These are phyloP conservation scores for Coniferiporia weirii DNA, from an alignment of 1,284 basidiomycete genomes.

Conservation along the genomic window DNA sequence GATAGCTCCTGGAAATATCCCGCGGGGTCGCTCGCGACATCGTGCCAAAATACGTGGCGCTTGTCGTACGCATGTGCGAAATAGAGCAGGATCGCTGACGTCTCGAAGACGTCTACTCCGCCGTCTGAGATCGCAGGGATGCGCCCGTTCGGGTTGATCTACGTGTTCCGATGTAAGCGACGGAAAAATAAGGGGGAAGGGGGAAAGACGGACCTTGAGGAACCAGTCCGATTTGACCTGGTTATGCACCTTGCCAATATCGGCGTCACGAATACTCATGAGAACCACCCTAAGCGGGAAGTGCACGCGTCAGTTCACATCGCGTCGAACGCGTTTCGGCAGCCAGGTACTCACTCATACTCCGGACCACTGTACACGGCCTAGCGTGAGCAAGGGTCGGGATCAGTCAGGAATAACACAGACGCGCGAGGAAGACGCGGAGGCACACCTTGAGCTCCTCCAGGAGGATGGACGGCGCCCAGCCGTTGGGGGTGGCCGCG, in stretches of 20 bases:
- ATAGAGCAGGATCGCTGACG: slow-evolving; percentile 50
- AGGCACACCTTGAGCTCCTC: slow-evolving; percentile 35
- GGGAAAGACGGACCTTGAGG: slow-evolving; percentile 7
- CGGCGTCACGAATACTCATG: slow-evolving; percentile 10
- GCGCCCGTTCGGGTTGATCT: slow-evolving; percentile 58
- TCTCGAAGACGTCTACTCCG: slow-evolving; percentile 51
- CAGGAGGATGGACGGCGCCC: slow-evolving; percentile 32
- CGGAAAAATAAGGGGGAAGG: not conserved
- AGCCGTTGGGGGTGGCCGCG: slow-evolving; percentile 11
- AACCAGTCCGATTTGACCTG: slow-evolving; percentile 9
- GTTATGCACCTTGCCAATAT: slow-evolving; percentile 11
- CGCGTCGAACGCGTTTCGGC: too few relatives aligned
- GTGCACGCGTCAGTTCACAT: not conserved
- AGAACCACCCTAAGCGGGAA: not conserved
- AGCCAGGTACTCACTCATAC: slow-evolving; percentile 3
- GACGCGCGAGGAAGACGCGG: not conserved
- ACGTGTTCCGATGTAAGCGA: not conserved
- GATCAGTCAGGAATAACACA: too few relatives aligned
- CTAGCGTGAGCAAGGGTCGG: not conserved
- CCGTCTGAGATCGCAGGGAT: slow-evolving; percentile 45
- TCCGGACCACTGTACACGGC: slow-evolving; percentile 1
- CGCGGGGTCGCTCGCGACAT: slow-evolving; percentile 31
- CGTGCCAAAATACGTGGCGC: slow-evolving; percentile 46
- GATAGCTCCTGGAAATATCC: slow-evolving; percentile 56
- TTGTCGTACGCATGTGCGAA: slow-evolving; percentile 45